Base-by-base conservation (phyloP, 1,139 yeast genomes). In the Blastobotrys apis region DNA sequence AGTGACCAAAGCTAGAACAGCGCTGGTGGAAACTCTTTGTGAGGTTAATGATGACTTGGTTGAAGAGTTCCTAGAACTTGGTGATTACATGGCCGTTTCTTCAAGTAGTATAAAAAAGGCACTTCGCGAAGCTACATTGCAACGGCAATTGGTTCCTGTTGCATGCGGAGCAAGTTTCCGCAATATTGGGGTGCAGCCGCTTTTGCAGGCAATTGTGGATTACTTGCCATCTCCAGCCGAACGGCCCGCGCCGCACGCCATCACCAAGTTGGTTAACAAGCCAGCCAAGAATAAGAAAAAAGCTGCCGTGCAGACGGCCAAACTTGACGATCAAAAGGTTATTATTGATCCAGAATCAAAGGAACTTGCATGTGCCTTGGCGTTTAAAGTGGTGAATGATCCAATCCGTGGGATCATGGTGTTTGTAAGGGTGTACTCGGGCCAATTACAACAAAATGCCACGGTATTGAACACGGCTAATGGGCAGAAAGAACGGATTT, bases 161-260 rank as follows among this genome's bases (percentile, higher is more conserved):
- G 67, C 88, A 32, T 87, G 97, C 64, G 98, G 99, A 2, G 85
- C 97, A 1, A 84, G 97, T 43, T 92, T 92, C 66, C 77, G 74
- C 51, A 92, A 92, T 59, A 84, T 92, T 43, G 98, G 98, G 12
- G 95, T 92, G 2, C 98, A 92, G 60, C 97, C 97, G 0, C 68
- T 94, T 44, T 68, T 92, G 66, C 98, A 92, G 62, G 90, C 94
- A 0, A 73, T 90, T 13, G 73, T 80, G 1, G 74, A 76, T 43
- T 92, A 75, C 56, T 69, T 94, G 29, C 98, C 99, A 0, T 78
- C 92, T 1, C 97, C 98, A 1, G 53, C 74, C 2, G 90, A 88
- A 51, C 71, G 75, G 0, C 62, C 64, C 0, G 54, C 75, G 2
- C 95, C 95, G 0, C 78, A 76, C 37, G 72, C 64, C 3, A 41